phyloP scores from a whole-genome alignment of 192 early-diverging fungal species.

The Kappamyces sp. region DNA sequence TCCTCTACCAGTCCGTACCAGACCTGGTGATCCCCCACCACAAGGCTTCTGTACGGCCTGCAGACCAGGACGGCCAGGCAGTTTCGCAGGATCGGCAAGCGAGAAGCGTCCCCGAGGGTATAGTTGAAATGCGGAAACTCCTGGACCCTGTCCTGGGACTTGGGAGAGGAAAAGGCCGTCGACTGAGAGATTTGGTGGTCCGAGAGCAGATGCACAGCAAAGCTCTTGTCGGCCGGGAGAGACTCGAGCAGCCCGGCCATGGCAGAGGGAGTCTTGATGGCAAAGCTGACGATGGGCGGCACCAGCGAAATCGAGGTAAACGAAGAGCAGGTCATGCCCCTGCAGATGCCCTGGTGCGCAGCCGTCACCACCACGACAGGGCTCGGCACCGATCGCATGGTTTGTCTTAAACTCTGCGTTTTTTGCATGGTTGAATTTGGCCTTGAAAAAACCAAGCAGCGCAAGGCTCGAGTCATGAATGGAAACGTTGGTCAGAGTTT shows the following conservation, averaged over 20 bases:
- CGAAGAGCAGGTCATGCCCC: conserved; percentile 60
- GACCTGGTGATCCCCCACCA: conserved; percentile 58
- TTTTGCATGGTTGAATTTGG: no score
- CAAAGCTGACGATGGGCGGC: conserved; percentile 59
- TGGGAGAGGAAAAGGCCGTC: conserved; percentile 53
- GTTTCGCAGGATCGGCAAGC: conserved; percentile 47
- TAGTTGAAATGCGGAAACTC: conserved; percentile 26
- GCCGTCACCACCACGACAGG: conserved; percentile 42
- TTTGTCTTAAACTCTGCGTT: neutral
- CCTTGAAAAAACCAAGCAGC: no score
- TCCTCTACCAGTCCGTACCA: conserved; percentile 55
- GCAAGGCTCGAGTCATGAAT: no score
- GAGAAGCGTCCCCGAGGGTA: conserved; percentile 12
- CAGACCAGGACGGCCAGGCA: conserved; percentile 59
- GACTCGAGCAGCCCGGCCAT: conserved; percentile 36
- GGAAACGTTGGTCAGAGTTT: no score
- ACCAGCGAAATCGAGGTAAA: conserved; percentile 60
- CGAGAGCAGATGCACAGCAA: conserved; percentile 58
- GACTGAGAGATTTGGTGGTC: conserved; percentile 51
- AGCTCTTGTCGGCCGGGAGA: conserved; percentile 40
- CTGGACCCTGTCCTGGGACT: conserved; percentile 26
- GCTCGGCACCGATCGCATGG: conserved; percentile 9
- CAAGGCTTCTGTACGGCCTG: conserved; percentile 34
- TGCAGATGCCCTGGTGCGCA: conserved; percentile 24
- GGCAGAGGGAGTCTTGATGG: conserved; percentile 55